Base-by-base conservation (phyloP, 108 stramenopile species). In the Skeletonema marinoi region DNA sequence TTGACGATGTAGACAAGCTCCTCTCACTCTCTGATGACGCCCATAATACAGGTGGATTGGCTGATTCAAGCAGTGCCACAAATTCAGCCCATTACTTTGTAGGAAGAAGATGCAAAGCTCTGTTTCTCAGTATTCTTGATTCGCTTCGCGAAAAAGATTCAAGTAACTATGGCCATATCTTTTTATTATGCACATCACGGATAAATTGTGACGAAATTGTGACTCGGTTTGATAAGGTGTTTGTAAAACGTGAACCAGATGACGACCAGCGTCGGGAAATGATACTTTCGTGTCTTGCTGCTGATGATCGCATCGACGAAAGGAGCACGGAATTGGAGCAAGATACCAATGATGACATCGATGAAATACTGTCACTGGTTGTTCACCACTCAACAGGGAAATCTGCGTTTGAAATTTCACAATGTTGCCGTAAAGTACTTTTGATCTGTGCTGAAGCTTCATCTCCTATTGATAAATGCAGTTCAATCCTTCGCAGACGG, bases 1-100 rank as follows among this genome's bases (percentile, higher is more conserved):
- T 95, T 5, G 94, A 95, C 77, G 89, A 90, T 71, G 73, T 93
- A 17, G 88, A 93, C 44, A 66, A 46, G 56, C 61, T 93, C 13
- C 81, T 89, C 59, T 63, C 74, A 66, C 36, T 87, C 41, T 44
- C 77, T 60, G 30, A 71, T 72, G 74, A 87, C 31, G 33, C 31
- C n/a, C 42, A 75, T 17, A 70, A 70, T 9, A 8, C 25, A 25
- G 9, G 8, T 25, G 62, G 62, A 17, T 19, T 31, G 16, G 46
- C 29, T 16, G 39, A 32, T 42, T 54, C 35, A 14, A 36, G 65
- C 25, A 44, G 8, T 32, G 32, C 17, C 50, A 59, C 31, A 9
- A 33, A 66, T 31, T 39, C 38, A 33, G 17, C 64, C 42, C 42
- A 13, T 21, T 67, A 48, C 74, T 68, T 71, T 33, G 35, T 83